Evolutionary conservation across 1,284 basidiomycete species (phyloP).

Genomic region (Malassezia cuniculi): DNA sequence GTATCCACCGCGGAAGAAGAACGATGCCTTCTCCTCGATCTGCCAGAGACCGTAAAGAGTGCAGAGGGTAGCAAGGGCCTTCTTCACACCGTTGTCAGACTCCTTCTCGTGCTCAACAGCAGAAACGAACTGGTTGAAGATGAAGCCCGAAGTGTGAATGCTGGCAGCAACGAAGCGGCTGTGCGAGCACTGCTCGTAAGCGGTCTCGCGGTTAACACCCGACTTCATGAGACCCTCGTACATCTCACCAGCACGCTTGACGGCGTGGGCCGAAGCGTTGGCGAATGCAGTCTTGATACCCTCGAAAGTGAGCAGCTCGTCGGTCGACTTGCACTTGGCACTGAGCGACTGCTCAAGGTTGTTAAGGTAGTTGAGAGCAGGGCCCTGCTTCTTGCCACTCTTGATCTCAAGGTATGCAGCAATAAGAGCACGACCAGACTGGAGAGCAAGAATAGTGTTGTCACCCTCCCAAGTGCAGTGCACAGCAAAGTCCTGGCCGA

Average conservation of each 20-base stretch:
- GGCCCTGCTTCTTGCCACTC: constrained; percentile 47
- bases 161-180: constrained; percentile 52
- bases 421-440: constrained; percentile 51
- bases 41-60: constrained; percentile 49
- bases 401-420: constrained; percentile 48
- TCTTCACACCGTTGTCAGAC: constrained; percentile 31
- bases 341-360: constrained; percentile 45
- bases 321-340: constrained; percentile 46
- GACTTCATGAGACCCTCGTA: constrained; percentile 47
- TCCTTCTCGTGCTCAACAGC: constrained; percentile 33
- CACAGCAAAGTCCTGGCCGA: constrained; percentile 50
- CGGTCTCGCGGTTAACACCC: constrained; percentile 49
- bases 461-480: constrained; percentile 52
- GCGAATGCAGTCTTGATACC: constrained; percentile 50
- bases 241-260: constrained; percentile 51
- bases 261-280: constrained; percentile 50
- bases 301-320: constrained; percentile 47
- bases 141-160: constrained; percentile 44
- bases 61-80: constrained; percentile 28
- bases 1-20: constrained; percentile 50
- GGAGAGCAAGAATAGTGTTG: constrained; percentile 51
- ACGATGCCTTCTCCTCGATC: constrained; percentile 52
- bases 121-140: constrained; percentile 44
- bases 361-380: constrained; percentile 49
- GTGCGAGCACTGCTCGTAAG: constrained; percentile 51